Evolutionary conservation across 2,329 filamentous ascomycete genomes (phyloP).

Genomic region (Nigrograna mackinnonii): DNA sequence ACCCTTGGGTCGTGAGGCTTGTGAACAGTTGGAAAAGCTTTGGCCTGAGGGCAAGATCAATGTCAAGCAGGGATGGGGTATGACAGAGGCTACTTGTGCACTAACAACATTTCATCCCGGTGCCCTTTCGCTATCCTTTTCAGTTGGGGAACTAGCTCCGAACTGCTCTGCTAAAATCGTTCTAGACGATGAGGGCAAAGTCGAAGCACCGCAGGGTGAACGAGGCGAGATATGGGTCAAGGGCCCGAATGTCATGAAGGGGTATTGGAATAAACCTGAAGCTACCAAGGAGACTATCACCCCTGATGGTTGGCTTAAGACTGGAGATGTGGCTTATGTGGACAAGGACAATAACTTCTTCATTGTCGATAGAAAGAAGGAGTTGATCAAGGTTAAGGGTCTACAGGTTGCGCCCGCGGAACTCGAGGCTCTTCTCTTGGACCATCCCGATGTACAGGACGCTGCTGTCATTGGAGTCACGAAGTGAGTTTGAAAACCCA

Average conservation of each 20-base stretch:
- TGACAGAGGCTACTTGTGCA: slow-evolving; percentile 81
- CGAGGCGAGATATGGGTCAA: slow-evolving; percentile 75
- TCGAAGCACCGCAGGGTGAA: slow-evolving; percentile 53
- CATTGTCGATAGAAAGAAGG: slow-evolving; percentile 77
- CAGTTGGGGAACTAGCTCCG: slow-evolving; percentile 69
- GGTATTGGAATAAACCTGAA: slow-evolving; percentile 74
- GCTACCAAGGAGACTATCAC: slow-evolving; percentile 68
- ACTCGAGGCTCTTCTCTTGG: slow-evolving; percentile 60
- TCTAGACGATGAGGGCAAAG: slow-evolving; percentile 55
- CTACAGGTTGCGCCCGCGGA: slow-evolving; percentile 65
- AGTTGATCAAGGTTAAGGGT: slow-evolving; percentile 54
- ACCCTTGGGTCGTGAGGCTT: slow-evolving; percentile 54
- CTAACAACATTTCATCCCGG: slow-evolving; percentile 66
- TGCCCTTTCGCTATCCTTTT: slow-evolving; percentile 46
- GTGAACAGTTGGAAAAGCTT: slow-evolving; percentile 59
- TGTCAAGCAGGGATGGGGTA: slow-evolving; percentile 79
- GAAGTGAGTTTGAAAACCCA: slow-evolving; percentile 36
- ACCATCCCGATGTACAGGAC: slow-evolving; percentile 62
- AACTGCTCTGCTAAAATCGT: slow-evolving; percentile 73
- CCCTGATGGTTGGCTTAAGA: slow-evolving; percentile 69
- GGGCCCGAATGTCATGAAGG: slow-evolving; percentile 73
- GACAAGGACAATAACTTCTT: slow-evolving; percentile 60
- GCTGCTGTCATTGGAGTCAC: slow-evolving; percentile 70
- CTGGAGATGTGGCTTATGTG: slow-evolving; percentile 70
- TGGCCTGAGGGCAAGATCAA: slow-evolving; percentile 55